Evolutionary conservation across 2,329 filamentous ascomycete species (phyloP), one percentile per base, ranked within the genome.

Genomic region (Chaetomium sp.): DNA sequence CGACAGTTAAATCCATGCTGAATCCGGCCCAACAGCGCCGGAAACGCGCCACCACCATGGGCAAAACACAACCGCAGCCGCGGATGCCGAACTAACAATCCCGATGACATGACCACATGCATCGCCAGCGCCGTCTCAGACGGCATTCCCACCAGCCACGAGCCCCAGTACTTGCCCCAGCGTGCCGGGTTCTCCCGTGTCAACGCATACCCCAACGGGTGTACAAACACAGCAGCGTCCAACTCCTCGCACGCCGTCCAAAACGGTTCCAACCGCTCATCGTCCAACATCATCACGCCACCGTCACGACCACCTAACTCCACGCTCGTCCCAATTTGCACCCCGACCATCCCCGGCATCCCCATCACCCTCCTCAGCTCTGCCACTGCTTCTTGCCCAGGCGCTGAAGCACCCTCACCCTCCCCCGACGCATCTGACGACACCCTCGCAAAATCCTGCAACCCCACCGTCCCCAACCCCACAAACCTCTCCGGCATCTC

Each of bases 131-230:
- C 69, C 14, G 68, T 71, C 60, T 71, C 69, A 38, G 60, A 67
- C 19, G 69, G 69, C 69, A 71, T 71, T 41, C 69, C 69, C 1
- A 71, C 66, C 2, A 71, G 60, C 69, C 68, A 71, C 2, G 63
- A 64, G 11, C 65, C 61, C 68, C 68, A 71, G 47, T 70, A 68
- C 47, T 63, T 63, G 9, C 54, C 62, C 69, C 69, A 71, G 7
- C 68, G 59, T 12, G 60, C 62, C 38, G 51, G 42, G 50, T 70
- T 70, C 55, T 71, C 69, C 54, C 64, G 64, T 27, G 64, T 61
- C 46, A 70, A 54, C 6, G 67, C 65, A 53, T 71, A 71, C 5
- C 69, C 69, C 32, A 71, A 49, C 12, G 69, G 69, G 43, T 71
- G 69, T 44, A 70, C 65, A 55, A 71, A 70, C 5, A 71, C 65